phyloP scores from a whole-genome alignment of 1,284 basidiomycete species.

The Cutaneotrichosporon sp. region DNA sequence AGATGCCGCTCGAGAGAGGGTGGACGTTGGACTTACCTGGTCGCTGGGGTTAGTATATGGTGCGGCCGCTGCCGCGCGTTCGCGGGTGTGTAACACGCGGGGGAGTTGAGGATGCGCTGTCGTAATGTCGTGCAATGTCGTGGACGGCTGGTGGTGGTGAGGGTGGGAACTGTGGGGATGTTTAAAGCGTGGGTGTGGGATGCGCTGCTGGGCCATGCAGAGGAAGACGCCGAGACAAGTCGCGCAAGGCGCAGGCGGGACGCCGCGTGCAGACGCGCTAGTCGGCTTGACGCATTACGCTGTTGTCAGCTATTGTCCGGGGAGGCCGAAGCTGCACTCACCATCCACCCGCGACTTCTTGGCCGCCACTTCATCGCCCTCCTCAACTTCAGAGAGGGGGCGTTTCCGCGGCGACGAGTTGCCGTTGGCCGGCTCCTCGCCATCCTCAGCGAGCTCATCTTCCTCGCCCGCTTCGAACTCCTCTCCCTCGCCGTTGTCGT shows the following conservation, averaged over 20 bases:
- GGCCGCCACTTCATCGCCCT: constrained; percentile 8
- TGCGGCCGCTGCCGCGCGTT: neutral
- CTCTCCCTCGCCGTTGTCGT: neutral
- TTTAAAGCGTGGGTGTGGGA: too few relatives aligned
- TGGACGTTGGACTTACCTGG: constrained; percentile 1
- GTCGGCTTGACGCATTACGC: too few relatives aligned
- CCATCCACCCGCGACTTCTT: constrained; percentile 20
- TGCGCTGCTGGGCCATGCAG: neutral
- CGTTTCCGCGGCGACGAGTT: constrained; percentile 13
- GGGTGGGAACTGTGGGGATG: too few relatives aligned
- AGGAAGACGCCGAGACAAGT: neutral
- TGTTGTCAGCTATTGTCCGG: neutral
- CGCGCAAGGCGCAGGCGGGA: too few relatives aligned
- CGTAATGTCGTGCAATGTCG: neutral
- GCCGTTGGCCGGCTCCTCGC: neutral
- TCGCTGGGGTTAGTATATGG: constrained; percentile 2
- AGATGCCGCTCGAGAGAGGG: neutral
- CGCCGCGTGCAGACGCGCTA: too few relatives aligned
- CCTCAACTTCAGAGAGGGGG: constrained; percentile 10
- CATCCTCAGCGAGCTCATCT: constrained; percentile 3
- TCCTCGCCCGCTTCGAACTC: constrained; percentile 3
- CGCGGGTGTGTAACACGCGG: neutral
- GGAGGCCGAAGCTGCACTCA: constrained; percentile 1
- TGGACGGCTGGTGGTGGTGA: neutral
- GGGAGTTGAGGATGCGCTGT: neutral